phyloP scores from a whole-genome alignment of 23 red algal genomes.

The Porphyridium purpureum region DNA sequence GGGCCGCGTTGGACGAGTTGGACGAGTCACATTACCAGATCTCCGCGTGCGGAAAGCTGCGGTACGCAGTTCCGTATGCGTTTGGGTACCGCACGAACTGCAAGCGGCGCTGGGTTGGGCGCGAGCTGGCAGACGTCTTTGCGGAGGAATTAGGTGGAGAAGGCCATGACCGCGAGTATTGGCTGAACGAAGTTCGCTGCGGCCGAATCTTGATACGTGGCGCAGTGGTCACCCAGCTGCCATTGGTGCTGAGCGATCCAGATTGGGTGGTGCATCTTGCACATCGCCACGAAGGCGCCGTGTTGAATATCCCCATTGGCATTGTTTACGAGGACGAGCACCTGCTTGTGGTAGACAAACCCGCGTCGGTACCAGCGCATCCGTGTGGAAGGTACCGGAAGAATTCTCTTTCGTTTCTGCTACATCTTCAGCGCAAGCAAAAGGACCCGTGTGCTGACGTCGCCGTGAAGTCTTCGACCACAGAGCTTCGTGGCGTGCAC shows the following conservation, averaged over 20 bases:
- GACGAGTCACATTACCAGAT: no score
- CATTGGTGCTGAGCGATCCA: no score
- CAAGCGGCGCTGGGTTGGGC: conserved; percentile 50
- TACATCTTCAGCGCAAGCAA: no score
- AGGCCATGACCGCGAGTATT: conserved; percentile 23
- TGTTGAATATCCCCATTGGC: conserved; percentile 5
- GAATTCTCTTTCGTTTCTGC: conserved; percentile 19
- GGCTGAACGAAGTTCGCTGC: conserved; percentile 25
- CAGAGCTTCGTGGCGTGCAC: conserved; percentile 23
- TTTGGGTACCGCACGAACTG: no score
- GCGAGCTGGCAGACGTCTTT: conserved; percentile 41
- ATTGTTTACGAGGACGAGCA: conserved; percentile 26
- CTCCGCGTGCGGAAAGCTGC: no score
- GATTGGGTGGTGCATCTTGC: conserved; percentile 31
- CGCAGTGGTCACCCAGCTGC: neutral
- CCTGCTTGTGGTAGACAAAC: conserved; percentile 58
- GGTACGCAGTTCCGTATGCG: no score
- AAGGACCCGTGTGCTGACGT: no score
- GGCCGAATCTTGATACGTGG: conserved; percentile 42
- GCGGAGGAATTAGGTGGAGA: conserved; percentile 28
- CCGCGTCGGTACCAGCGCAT: conserved; percentile 64
- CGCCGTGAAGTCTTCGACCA: neutral
- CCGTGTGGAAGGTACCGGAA: conserved; percentile 56
- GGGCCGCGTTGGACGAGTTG: no score
- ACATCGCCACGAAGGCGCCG: conserved; percentile 70